Evolutionary conservation across 768 basidiomycete species (phyloP).

Genomic region (Hypsizygus marmoreus): DNA sequence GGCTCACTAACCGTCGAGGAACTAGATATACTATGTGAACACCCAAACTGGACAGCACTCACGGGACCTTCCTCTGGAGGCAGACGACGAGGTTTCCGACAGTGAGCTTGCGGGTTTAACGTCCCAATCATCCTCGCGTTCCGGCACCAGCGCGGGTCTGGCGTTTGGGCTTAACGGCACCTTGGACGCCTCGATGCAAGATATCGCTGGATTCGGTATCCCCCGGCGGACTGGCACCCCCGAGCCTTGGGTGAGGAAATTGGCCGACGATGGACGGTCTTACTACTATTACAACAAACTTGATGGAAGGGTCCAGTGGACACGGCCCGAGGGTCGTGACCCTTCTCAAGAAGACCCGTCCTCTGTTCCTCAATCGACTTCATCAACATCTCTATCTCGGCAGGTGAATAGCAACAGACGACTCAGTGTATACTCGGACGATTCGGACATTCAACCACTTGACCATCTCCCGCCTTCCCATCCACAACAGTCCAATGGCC

Average conservation of each 20-base stretch:
- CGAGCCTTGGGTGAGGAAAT: conserved; percentile 80
- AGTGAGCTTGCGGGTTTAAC: conserved; percentile 62
- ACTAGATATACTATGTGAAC: conserved; percentile 93
- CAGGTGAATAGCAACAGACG: conserved; percentile 41
- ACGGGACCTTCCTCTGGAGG: conserved; percentile 79
- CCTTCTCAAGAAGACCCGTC: conserved; percentile 13
- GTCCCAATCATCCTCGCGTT: conserved; percentile 58
- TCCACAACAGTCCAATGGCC: conserved; percentile 30
- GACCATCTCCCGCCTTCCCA: conserved; percentile 32
- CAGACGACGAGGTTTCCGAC: conserved; percentile 64
- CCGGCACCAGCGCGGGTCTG: conserved; percentile 53
- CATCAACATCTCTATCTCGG: conserved; percentile 26
- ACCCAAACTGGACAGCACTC: conserved; percentile 83
- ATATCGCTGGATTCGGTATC: conserved; percentile 60
- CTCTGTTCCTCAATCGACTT: conserved; percentile 15
- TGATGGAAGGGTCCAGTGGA: conserved; percentile 71
- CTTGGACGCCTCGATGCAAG: conserved; percentile 36
- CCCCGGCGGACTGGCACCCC: conserved; percentile 61
- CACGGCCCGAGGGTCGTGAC: conserved; percentile 48
- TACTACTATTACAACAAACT: conserved; percentile 79
- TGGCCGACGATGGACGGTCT: conserved; percentile 81
- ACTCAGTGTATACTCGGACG: conserved; percentile 76
- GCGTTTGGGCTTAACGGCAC: conserved; percentile 44
- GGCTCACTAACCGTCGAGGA: conserved; percentile 1
- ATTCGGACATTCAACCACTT: conserved; percentile 67